Base-by-base conservation (phyloP, 2,329 filamentous ascomycete species). In the Colletotrichum zoysiae region DNA sequence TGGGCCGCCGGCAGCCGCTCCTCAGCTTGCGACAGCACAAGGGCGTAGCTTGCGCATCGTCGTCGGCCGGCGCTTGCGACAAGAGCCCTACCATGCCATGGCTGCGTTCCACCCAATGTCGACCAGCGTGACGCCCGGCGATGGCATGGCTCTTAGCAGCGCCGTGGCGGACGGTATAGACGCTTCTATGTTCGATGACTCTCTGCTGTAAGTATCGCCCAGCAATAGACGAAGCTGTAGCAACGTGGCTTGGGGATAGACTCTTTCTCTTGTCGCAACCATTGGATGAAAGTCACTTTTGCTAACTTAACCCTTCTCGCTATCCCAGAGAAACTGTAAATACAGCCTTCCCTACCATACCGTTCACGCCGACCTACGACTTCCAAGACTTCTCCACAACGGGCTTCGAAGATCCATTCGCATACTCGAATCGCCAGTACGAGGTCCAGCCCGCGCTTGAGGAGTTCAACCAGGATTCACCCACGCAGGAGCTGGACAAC, bases 381-480 rank as follows among this genome's bases (percentile, higher is more conserved):
- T 86, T 91, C 75, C 88, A 90, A 64, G 82, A 84, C 74, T 88
- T 89, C 75, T 86, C 88, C 61, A 86, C 85, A 50, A 26, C 70
- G n/a, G 90, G 89, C 8, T 92, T 91, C 77, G 90, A 91, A 78
- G 90, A 91, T 76, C 89, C 90, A 48, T 91, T 92, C 76, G 86
- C 87, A 73, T 89, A 90, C 78, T 85, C 87, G 12, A 80, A 82
- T 38, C 82, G 84, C 51, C 82, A 84, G 20, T 87, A 85, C 77
- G 85, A 87, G 60, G 80, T 81, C 56, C 80, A 81, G 20, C 81
- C 83, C 57, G 81, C 81, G 65, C 79, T 79, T 67, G 84, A 88
- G 77, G 79, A 82, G 69, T 79, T 85, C 67, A 78, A 81, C 58
- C 82, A 88, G 74, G 84, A 83, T 46, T 82, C 84, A 1, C 88